phyloP scores from a whole-genome alignment of 352 stramenopile genomes.

The Phytophthora macrochlamydospora region DNA sequence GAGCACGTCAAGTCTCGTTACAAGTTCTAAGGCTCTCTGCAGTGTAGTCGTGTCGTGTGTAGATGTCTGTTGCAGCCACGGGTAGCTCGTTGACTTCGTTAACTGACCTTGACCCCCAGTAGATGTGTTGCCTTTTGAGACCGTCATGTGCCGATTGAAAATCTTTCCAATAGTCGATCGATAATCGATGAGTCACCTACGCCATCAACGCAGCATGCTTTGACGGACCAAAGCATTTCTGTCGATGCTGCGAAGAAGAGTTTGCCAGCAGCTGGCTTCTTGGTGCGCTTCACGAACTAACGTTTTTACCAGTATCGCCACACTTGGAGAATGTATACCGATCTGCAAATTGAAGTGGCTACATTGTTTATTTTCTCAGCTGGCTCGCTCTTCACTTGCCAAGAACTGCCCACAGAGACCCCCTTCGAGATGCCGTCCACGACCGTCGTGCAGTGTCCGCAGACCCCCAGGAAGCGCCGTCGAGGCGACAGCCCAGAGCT shows the following conservation, averaged over 20 bases:
- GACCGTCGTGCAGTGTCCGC: not conserved
- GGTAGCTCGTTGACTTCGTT: not conserved
- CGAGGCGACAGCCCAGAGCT: not conserved
- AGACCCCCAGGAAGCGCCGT: not conserved
- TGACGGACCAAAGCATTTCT: too few species aligned
- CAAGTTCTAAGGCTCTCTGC: conserved; percentile 12
- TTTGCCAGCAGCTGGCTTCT: too few species aligned
- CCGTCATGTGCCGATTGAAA: too few species aligned
- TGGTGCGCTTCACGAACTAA: too few species aligned
- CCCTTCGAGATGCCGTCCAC: not conserved
- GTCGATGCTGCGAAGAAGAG: too few species aligned
- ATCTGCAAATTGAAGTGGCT: conserved; percentile 20
- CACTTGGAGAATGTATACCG: conserved; percentile 34
- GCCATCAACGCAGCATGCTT: too few species aligned
- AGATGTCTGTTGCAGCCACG: not conserved
- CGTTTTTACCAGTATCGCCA: too few species aligned
- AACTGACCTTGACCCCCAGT: too few species aligned
- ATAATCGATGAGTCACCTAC: too few species aligned
- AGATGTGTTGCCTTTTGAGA: too few species aligned
- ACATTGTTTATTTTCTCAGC: not conserved
- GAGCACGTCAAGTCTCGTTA: conserved; percentile 30
- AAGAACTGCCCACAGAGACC: not conserved
- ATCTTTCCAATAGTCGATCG: too few species aligned
- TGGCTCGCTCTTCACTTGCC: not conserved
- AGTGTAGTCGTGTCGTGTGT: not conserved